These are phyloP conservation scores for Cystobasidium ongulense DNA, from an alignment of 768 basidiomycete genomes.

Conservation along the genomic window DNA sequence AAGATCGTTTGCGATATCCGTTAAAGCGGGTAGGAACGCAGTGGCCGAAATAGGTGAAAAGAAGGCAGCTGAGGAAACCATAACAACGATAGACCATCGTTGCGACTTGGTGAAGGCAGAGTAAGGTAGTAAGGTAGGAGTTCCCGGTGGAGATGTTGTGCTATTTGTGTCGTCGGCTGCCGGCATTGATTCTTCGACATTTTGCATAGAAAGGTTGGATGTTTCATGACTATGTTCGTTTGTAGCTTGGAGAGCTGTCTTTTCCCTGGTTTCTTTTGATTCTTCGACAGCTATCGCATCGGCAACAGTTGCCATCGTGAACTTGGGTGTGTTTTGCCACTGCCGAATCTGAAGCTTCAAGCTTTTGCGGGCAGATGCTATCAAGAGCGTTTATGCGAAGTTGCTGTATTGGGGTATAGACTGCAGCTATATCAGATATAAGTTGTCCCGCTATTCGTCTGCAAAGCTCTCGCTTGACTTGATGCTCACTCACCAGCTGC, in stretches of 20 bases:
- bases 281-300: neutral
- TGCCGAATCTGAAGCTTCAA: neutral
- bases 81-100: slow-evolving; percentile 9
- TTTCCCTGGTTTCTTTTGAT: neutral
- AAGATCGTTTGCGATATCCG: slow-evolving; percentile 11
- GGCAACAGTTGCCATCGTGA: neutral
- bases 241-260: neutral
- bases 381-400: too few species aligned
- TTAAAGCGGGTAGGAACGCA: slow-evolving; percentile 9
- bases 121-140: neutral
- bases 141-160: neutral
- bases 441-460: too few species aligned
- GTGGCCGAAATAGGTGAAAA: slow-evolving; percentile 24
- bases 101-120: neutral
- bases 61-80: neutral
- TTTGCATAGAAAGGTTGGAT: neutral
- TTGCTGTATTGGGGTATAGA: too few species aligned
- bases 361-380: neutral
- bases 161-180: neutral
- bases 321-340: neutral
- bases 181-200: neutral
- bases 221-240: too few species aligned
- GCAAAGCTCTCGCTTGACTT: too few species aligned
- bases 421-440: too few species aligned
- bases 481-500: too few species aligned